phyloP scores from a whole-genome alignment of 768 basidiomycete species.

The Tylopilus vinaceipallidus region DNA sequence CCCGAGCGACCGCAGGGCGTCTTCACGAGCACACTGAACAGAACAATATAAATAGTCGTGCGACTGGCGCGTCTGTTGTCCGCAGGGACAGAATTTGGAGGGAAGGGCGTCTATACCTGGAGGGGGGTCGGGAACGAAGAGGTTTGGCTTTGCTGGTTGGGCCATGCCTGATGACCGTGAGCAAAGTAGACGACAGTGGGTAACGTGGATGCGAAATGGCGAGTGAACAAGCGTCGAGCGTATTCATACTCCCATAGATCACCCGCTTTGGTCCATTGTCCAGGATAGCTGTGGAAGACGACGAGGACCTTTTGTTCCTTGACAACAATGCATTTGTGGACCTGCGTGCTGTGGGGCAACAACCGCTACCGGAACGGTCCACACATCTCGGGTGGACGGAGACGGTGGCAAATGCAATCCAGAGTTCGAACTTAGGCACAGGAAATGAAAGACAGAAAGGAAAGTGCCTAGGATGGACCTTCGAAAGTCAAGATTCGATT shows the following conservation, averaged over 20 bases:
- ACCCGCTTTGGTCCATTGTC: conserved; percentile 6
- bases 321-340: conserved; percentile 10
- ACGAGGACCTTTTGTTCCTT: background rate
- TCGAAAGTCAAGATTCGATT: too few relatives aligned
- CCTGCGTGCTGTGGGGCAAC: background rate
- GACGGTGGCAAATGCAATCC: conserved; percentile 1
- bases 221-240: background rate
- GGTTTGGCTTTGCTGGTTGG: background rate
- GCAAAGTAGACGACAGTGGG: background rate
- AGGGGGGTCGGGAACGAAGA: conserved; percentile 3
- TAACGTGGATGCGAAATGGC: background rate
- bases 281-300: conserved; percentile 8
- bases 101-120: conserved; percentile 11
- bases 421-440: background rate
- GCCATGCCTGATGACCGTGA: background rate
- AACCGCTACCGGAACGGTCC: background rate
- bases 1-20: conserved; percentile 27
- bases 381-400: background rate
- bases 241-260: conserved; percentile 13
- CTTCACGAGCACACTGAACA: conserved; percentile 24
- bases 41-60: conserved; percentile 34
- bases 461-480: too few relatives aligned
- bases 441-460: too few relatives aligned
- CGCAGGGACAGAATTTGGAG: conserved; percentile 26
- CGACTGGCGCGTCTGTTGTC: conserved; percentile 17